Evolutionary conservation across 106 monocot genomes (phyloP), one percentile per base, ranked within the genome.

Genomic region (Cymbidium sinense): DNA sequence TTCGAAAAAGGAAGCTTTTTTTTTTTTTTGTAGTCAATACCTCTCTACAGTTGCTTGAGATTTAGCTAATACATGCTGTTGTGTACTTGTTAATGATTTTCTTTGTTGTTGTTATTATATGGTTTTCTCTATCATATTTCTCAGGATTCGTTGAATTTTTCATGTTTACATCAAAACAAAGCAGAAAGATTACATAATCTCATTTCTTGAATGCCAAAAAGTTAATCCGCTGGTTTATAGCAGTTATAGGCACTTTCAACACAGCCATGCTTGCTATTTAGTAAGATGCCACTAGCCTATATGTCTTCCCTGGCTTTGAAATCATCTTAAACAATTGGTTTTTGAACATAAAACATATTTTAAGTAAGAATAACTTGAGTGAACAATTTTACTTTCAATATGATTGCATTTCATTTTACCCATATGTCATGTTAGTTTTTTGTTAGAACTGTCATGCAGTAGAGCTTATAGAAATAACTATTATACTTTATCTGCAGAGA

Each of bases 401-500:
- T 67, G 67, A 67, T 67, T 67, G 67, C 17, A 33, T 67, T 15
- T 31, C 30, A 67, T 2, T 67, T 67, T 27, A 34, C 19, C 20
- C 35, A 70, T 33, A 18, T 37, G 20, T 71, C 23, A 39, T 39
- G 71, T 39, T 19, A 18, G 12, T 71, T 71, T 71, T 71, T 71
- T 71, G 36, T 39, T 71, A 71, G 36, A 21, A 37, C 15, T 71
- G 17, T 21, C 37, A 21, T 21, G 8, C 20, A 37, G 34, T 71
- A 44, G 19, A 44, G 28, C 44, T 43, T 74, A 43, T 44, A 13
- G 20, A 27, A 74, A 44, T 74, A 74, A 43, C 44, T 28, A 27
- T 44, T 74, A 25, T 44, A 69, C 39, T 18, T 79, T 73, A 15
- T 85, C 34, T 74, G 28, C 86, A 98, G 98, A 89, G 85, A 39